Conservation (phyloP, 2,329 filamentous ascomycete species). For the Phyllosticta citribraziliensis region DNA sequence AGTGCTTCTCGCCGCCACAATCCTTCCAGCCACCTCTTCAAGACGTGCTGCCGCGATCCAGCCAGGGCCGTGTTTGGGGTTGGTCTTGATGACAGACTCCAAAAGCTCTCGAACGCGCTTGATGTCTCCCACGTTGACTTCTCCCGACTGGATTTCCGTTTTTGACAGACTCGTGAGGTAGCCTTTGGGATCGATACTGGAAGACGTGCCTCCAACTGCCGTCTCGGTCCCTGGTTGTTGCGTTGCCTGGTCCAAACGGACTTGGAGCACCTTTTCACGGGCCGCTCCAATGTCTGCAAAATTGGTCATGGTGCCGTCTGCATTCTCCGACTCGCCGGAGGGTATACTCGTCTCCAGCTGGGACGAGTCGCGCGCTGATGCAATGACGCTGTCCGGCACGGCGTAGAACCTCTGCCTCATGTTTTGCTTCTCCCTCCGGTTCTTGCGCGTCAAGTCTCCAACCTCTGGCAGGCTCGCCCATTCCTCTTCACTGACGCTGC, state of each 20-base stretch:
- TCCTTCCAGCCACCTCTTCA: slow-evolving; percentile 87
- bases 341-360: slow-evolving; percentile 89
- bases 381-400: slow-evolving; percentile 90
- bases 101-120: slow-evolving; percentile 84
- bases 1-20: slow-evolving; percentile 76
- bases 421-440: slow-evolving; percentile 74
- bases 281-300: slow-evolving; percentile 96
- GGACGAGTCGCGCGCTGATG: slow-evolving; percentile 67
- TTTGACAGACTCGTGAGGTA: slow-evolving; percentile 89
- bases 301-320: slow-evolving; percentile 89
- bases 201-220: slow-evolving; percentile 61
- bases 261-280: slow-evolving; percentile 88
- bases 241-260: slow-evolving; percentile 84
- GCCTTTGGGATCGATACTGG: slow-evolving; percentile 87
- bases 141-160: slow-evolving; percentile 66
- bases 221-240: slow-evolving; percentile 59
- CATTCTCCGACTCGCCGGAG: slow-evolving; percentile 48
- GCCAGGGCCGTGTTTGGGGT: slow-evolving; percentile 85
- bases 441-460: slow-evolving; percentile 91
- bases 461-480: slow-evolving; percentile 95
- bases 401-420: slow-evolving; percentile 80
- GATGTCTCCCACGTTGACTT: slow-evolving; percentile 85
- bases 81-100: slow-evolving; percentile 96
- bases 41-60: slow-evolving; percentile 92
- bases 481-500: slow-evolving; percentile 84